These are phyloP conservation scores for Botryotinia globosa DNA, from an alignment of 2,329 filamentous ascomycete species.

Conservation along the genomic window DNA sequence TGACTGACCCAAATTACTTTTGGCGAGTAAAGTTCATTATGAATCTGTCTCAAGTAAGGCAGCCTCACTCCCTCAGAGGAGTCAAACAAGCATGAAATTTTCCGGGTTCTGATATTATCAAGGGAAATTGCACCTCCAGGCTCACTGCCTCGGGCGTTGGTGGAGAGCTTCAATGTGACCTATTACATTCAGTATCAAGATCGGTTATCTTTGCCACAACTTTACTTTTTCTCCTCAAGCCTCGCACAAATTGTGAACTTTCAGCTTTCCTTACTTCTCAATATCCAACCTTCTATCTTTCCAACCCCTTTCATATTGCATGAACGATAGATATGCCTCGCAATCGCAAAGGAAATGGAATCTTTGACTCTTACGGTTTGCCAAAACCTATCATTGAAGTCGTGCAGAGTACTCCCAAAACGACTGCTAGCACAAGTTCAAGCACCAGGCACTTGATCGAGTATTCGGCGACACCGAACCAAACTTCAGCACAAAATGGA, in stretches of 20 bases:
- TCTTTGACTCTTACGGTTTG: not conserved
- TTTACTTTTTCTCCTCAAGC: constrained; percentile 14
- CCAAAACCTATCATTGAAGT: constrained; percentile 5
- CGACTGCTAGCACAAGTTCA: not conserved
- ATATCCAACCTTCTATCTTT: not conserved
- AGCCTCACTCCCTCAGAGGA: not conserved
- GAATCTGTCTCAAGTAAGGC: not conserved
- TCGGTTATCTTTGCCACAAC: constrained; percentile 4
- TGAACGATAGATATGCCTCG: constrained; percentile 6
- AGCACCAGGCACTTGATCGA: not conserved
- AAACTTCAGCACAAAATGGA: not conserved
- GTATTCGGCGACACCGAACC: not conserved
- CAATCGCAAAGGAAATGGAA: not conserved
- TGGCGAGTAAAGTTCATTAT: not conserved
- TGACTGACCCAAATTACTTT: not conserved
- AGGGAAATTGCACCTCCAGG: not conserved
- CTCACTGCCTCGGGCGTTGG: not conserved
- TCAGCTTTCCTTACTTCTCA: constrained; percentile 15
- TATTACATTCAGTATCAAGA: constrained; percentile 2
- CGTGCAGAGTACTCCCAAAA: not conserved
- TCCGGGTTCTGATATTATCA: not conserved
- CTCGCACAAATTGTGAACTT: constrained; percentile 5
- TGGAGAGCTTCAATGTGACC: not conserved
- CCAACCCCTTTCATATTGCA: not conserved
- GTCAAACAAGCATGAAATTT: not conserved